Percentiles rank a stretch among this genome's conserved stretches.
Evolutionary conservation across 2,329 filamentous ascomycete genomes (phyloP).

Genomic region (Seiridium unicorne): DNA sequence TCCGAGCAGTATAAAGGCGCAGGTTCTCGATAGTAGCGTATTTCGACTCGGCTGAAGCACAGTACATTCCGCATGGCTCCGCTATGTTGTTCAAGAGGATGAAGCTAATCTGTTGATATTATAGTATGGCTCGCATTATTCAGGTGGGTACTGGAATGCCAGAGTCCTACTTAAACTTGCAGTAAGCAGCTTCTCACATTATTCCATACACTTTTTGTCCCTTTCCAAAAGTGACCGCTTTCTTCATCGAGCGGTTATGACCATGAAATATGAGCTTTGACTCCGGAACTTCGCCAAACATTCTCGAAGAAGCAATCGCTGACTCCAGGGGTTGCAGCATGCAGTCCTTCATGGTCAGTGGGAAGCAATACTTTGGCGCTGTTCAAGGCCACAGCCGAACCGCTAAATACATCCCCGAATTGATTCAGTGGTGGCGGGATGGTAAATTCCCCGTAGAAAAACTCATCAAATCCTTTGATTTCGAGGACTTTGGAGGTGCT

Average conservation of each 20-base stretch:
- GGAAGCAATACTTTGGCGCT: constrained; percentile 46
- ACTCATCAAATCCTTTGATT: constrained; percentile 14
- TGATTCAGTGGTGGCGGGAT: constrained; percentile 18
- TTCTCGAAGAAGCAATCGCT: no score
- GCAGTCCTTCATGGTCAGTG: constrained; percentile 42
- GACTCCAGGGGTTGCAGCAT: constrained; percentile 15
- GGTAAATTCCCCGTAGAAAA: constrained; percentile 16
- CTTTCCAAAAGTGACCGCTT: no score
- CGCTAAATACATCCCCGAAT: constrained; percentile 33
- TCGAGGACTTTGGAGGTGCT: constrained; percentile 14
- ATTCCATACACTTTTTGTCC: no score
- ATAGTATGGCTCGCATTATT: constrained; percentile 41
- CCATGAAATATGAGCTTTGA: no score
- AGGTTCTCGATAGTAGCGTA: no score
- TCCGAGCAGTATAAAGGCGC: no score
- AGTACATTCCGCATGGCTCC: no score
- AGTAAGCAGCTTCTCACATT: constrained; percentile 8
- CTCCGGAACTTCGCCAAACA: no score
- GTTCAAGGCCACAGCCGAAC: constrained; percentile 28
- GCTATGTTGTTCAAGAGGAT: no score
- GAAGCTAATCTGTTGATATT: no score
- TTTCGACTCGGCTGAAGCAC: no score
- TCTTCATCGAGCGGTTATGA: no score
- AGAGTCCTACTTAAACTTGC: constrained; percentile 38
- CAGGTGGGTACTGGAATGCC: constrained; percentile 47